These are phyloP conservation scores for Neonectria neomacrospora DNA, from an alignment of 2,329 filamentous ascomycete species.

Conservation along the genomic window DNA sequence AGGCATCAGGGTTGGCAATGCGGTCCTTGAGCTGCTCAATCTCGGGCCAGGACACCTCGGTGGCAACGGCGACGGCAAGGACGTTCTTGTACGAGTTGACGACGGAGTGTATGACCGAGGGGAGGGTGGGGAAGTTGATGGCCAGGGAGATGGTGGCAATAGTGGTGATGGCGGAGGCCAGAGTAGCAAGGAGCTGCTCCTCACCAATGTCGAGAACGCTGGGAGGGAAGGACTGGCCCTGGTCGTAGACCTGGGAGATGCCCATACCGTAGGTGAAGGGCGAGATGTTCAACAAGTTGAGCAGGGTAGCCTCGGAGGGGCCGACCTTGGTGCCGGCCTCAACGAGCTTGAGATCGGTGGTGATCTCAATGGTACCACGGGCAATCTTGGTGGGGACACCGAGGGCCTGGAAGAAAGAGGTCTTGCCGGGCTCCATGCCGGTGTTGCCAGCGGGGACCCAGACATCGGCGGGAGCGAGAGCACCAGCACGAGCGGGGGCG, in stretches of 20 bases:
- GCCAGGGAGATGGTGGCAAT: conserved; percentile 93
- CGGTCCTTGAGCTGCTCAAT: conserved; percentile 99
- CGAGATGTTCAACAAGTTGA: conserved; percentile 99
- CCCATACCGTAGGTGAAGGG: conserved; percentile 99
- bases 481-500: conserved; percentile 97
- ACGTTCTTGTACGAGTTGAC: conserved; percentile 99
- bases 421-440: conserved; percentile 99
- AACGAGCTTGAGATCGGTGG: conserved; percentile 95
- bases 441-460: conserved; percentile 98
- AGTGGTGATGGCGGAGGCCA: conserved; percentile 83
- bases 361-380: conserved; percentile 99
- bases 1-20: conserved; percentile 98
- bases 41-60: conserved; percentile 92
- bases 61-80: conserved; percentile 88
- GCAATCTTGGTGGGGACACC: conserved; percentile 99
- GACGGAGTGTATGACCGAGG: conserved; percentile 94
- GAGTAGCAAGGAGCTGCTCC: conserved; percentile 88
- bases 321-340: conserved; percentile 94
- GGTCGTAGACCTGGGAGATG: conserved; percentile 95
- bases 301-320: conserved; percentile 96
- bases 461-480: conserved; percentile 91
- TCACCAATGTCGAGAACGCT: conserved; percentile 93
- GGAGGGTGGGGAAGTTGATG: conserved; percentile 93
- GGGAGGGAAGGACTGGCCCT: conserved; percentile 91
- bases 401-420: conserved; percentile 99